A percentile compares a stretch with the other conserved stretches of the same genome.
Conservation (phyloP, 176 grass and related monocot species). For the Miscanthus lutarioriparius region DNA sequence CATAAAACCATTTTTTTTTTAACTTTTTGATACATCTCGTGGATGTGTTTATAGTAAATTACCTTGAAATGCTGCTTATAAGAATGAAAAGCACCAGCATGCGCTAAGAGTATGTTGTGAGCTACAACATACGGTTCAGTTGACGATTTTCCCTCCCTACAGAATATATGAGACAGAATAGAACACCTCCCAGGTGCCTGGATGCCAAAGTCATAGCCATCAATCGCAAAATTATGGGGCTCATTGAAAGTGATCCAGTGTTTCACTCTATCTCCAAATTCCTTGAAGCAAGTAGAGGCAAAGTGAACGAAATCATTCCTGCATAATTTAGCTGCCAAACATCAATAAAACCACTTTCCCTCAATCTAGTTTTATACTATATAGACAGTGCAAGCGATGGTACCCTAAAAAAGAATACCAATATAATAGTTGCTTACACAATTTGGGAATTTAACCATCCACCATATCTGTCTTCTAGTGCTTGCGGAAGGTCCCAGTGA, state of each 20-base stretch:
- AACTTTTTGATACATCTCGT: neutral
- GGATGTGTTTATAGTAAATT: slow-evolving; percentile 4
- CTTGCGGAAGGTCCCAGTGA: slow-evolving; percentile 93
- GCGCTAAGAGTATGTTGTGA: slow-evolving; percentile 81
- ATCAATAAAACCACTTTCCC: neutral
- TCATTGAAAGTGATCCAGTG: slow-evolving; percentile 94
- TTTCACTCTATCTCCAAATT: slow-evolving; percentile 95
- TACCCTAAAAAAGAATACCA: neutral
- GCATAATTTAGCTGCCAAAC: slow-evolving; percentile 29
- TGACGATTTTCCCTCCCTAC: slow-evolving; percentile 74
- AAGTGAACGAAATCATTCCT: slow-evolving; percentile 87
- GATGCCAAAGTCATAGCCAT: slow-evolving; percentile 83
- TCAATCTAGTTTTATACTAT: neutral
- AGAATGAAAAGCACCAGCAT: slow-evolving; percentile 68
- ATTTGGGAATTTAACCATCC: slow-evolving; percentile 85
- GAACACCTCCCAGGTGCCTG: slow-evolving; percentile 92
- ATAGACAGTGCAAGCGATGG: neutral
- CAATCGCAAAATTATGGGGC: slow-evolving; percentile 70
- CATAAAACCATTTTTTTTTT: neutral
- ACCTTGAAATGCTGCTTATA: slow-evolving; percentile 86
- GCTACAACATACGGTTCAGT: slow-evolving; percentile 87
- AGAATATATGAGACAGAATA: slow-evolving; percentile 76
- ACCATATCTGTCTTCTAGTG: slow-evolving; percentile 79
- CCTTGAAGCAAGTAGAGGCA: slow-evolving; percentile 79
- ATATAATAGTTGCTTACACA: slow-evolving; percentile 53